These are phyloP conservation scores for Neurospora sp. DNA, from an alignment of 495 filamentous ascomycete genomes.

Conservation along the genomic window DNA sequence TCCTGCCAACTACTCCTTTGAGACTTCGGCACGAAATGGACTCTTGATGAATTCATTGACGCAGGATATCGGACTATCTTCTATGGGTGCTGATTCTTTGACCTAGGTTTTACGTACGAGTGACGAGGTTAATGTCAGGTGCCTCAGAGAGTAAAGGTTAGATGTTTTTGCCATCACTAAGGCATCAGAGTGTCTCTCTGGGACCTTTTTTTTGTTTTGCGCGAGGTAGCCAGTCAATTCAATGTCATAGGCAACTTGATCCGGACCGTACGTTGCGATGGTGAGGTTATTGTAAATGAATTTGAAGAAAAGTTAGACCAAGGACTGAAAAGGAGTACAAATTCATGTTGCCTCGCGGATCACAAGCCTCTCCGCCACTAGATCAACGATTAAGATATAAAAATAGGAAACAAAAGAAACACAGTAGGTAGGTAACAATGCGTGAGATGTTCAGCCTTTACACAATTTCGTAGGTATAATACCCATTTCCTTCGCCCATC, in stretches of 20 bases:
- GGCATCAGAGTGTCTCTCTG: neutral
- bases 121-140: neutral
- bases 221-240: neutral
- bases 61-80: neutral
- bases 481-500: neutral
- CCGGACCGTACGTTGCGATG: neutral
- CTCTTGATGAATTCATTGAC: fast-evolving
- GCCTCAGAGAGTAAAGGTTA: neutral
- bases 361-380: neutral
- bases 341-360: neutral
- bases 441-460: neutral
- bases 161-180: neutral
- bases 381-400: neutral
- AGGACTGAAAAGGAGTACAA: neutral
- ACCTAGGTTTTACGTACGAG: neutral
- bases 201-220: neutral
- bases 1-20: neutral
- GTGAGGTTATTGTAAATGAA: too few species aligned
- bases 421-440: too few species aligned
- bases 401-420: neutral
- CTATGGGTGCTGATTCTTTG: neutral
- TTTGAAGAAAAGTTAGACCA: too few species aligned
- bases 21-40: neutral
- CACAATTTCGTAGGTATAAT: neutral
- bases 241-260: neutral